These are phyloP conservation scores for Rostrohypoxylon terebratum DNA, from an alignment of 495 filamentous ascomycete genomes.

Conservation along the genomic window DNA sequence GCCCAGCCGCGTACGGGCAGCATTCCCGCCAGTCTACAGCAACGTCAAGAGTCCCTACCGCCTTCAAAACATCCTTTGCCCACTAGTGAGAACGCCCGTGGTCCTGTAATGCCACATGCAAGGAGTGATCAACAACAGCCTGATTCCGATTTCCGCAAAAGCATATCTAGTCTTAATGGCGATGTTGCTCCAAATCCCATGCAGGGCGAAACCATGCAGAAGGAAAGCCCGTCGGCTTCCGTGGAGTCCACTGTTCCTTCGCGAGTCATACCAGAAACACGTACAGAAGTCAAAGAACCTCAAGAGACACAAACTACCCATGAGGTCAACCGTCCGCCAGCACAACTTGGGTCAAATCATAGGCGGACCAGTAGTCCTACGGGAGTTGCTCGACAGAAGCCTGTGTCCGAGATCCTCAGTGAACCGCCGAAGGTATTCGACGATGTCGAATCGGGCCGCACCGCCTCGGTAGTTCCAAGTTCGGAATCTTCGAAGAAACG, in stretches of 20 bases:
- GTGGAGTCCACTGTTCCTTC: conserved; percentile 18
- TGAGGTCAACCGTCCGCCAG: conserved; percentile 11
- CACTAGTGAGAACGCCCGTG: conserved; percentile 11
- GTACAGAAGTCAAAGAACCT: conserved; percentile 14
- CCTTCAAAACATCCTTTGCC: background rate
- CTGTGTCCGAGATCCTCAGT: conserved; percentile 77
- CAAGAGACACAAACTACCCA: conserved; percentile 10
- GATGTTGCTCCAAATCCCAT: conserved; percentile 1
- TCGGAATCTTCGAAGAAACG: conserved; percentile 53
- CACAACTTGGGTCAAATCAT: conserved; percentile 36
- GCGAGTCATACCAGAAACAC: conserved; percentile 13
- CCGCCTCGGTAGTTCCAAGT: conserved; percentile 53
- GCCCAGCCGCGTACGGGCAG: background rate
- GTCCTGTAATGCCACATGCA: conserved; percentile 24
- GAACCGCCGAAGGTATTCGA: conserved; percentile 65
- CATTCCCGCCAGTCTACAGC: background rate
- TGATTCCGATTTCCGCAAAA: conserved; percentile 3
- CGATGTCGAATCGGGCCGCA: conserved; percentile 46
- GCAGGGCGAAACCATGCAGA: conserved; percentile 13
- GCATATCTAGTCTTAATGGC: background rate
- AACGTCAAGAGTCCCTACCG: background rate
- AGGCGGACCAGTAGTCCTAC: conserved; percentile 70
- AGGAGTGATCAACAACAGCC: conserved; percentile 16
- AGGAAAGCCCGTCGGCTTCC: conserved; percentile 32
- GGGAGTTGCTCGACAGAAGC: conserved; percentile 77